Conservation (phyloP, 176 grass and related monocot genomes). For the Cenchrus americanus region DNA sequence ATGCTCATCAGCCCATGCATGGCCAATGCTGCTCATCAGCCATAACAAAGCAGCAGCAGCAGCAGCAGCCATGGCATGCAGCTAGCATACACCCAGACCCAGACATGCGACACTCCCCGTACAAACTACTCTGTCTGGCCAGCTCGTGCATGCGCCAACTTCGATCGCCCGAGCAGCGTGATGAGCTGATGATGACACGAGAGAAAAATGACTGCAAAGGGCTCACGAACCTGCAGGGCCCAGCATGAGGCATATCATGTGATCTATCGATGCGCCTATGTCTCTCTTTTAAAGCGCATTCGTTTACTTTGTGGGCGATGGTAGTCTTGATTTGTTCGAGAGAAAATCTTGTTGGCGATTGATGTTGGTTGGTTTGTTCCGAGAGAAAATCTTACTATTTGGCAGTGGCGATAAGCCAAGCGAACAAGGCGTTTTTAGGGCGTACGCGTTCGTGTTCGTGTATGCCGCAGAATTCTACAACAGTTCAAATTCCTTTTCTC, state of each 20-base stretch:
- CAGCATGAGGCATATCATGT: not conserved
- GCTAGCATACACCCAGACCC: too few relatives aligned
- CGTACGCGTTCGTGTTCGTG: not conserved
- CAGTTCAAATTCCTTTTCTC: too few relatives aligned
- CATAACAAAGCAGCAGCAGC: not conserved
- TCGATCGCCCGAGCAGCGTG: not conserved
- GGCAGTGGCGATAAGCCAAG: too few relatives aligned
- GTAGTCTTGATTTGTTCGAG: too few relatives aligned
- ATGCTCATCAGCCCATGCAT: not conserved
- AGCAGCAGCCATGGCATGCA: not conserved
- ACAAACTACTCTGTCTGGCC: not conserved
- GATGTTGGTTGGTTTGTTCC: too few relatives aligned
- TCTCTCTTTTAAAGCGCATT: not conserved
- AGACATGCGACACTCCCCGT: not conserved
- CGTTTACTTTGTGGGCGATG: too few relatives aligned
- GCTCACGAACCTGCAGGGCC: not conserved
- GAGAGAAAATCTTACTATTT: too few relatives aligned
- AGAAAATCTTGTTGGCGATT: too few relatives aligned
- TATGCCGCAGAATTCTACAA: too few relatives aligned
- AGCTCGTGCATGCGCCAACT: not conserved
- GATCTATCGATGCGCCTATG: not conserved
- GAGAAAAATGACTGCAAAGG: too few relatives aligned
- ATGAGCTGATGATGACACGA: not conserved
- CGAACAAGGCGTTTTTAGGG: too few relatives aligned
- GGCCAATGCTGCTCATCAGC: not conserved